Percentiles rank a stretch among this genome's conserved stretches.
These are phyloP conservation scores for Prosopis cineraria DNA, from an alignment of 306 rosid species.

Conservation along the genomic window DNA sequence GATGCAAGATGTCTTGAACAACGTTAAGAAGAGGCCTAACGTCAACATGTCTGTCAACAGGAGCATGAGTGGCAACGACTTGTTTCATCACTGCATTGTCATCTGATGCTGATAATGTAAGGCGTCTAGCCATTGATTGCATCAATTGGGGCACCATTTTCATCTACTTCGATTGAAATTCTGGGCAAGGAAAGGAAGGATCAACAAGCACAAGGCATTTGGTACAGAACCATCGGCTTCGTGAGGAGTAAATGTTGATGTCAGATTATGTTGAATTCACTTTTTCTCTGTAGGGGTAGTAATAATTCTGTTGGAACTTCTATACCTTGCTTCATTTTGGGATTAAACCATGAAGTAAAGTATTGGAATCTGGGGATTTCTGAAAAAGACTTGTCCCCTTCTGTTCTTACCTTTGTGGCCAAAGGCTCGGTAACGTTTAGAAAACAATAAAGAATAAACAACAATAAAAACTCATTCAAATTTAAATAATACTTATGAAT, in stretches of 20 bases:
- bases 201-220: slow-evolving; percentile 4
- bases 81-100: slow-evolving; percentile 47
- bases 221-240: background rate
- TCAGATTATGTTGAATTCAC: slow-evolving; percentile 14
- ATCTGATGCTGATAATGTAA: slow-evolving; percentile 42
- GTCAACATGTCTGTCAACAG: slow-evolving; percentile 38
- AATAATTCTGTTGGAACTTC: background rate
- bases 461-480: background rate
- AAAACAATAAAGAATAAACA: background rate
- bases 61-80: slow-evolving; percentile 51
- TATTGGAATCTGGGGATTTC: slow-evolving; percentile 27
- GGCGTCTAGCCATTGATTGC: slow-evolving; percentile 37
- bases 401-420: slow-evolving; percentile 1
- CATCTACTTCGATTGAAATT: background rate
- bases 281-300: background rate
- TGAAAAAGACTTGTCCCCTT: slow-evolving; percentile 27
- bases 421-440: background rate
- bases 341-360: slow-evolving; percentile 32
- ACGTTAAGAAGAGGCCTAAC: slow-evolving; percentile 55
- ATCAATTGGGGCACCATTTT: background rate
- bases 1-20: slow-evolving; percentile 51
- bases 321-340: slow-evolving; percentile 63
- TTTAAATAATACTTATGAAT: background rate
- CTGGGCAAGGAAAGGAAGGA: background rate
- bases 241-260: background rate